phyloP scores from a whole-genome alignment of 75 land plant species.

The Selaginella moellendorffii region DNA sequence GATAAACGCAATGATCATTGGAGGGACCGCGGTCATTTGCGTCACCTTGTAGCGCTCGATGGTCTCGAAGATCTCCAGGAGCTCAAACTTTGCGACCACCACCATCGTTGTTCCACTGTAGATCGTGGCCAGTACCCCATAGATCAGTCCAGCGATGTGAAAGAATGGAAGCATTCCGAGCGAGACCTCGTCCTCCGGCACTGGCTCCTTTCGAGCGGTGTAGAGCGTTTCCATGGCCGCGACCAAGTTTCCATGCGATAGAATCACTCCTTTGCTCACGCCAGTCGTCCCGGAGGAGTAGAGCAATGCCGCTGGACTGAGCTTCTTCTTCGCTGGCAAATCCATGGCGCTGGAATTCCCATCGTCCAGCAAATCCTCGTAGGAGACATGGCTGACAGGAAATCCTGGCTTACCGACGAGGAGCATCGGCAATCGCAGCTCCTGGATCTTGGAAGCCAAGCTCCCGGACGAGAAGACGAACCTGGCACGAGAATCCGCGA shows the following conservation, averaged over 20 bases:
- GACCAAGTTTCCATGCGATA: constrained; percentile 37
- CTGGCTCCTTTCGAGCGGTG: not conserved
- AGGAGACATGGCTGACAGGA: too few relatives aligned
- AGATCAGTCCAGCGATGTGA: not conserved
- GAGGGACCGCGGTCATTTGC: constrained; percentile 29
- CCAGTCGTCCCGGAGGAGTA: constrained; percentile 45
- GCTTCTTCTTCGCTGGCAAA: too few relatives aligned
- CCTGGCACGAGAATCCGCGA: not conserved
- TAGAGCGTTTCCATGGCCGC: constrained; percentile 11
- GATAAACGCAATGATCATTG: constrained; percentile 25
- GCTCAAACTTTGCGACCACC: constrained; percentile 21
- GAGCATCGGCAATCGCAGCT: not conserved
- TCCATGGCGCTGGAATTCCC: constrained; percentile 4
- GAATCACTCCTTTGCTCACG: constrained; percentile 27
- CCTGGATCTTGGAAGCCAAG: not conserved
- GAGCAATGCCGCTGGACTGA: constrained; percentile 26
- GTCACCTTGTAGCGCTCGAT: constrained; percentile 27
- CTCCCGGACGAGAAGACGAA: not conserved
- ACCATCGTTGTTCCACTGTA: constrained; percentile 18
- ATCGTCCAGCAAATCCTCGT: too few relatives aligned
- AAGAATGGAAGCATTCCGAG: not conserved
- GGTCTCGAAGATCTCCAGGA: constrained; percentile 11
- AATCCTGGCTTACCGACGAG: not conserved
- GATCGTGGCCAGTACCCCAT: not conserved
- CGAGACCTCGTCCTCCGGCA: not conserved